These are phyloP conservation scores for Saccharomycopsis phalli DNA, from an alignment of 1,139 yeast genomes.

Conservation along the genomic window DNA sequence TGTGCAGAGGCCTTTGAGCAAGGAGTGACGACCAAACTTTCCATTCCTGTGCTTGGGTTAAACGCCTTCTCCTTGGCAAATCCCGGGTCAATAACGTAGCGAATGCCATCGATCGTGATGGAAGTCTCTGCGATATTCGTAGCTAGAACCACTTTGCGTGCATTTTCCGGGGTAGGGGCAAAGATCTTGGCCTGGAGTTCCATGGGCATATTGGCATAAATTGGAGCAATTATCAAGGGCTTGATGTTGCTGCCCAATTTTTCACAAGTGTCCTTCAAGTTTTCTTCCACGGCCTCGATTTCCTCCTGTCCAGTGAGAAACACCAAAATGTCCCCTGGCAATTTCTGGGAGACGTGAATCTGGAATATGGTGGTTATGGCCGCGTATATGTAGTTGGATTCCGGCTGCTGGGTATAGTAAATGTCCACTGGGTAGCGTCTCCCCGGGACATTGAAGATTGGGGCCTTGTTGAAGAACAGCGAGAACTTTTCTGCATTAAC, in stretches of 20 bases:
- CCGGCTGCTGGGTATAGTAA: constrained; percentile 79
- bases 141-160: constrained; percentile 84
- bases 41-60: constrained; percentile 84
- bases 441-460: constrained; percentile 84
- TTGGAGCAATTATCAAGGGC: constrained; percentile 69
- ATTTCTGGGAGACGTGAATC: constrained; percentile 63
- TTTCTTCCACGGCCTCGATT: constrained; percentile 74
- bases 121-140: constrained; percentile 97
- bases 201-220: constrained; percentile 86
- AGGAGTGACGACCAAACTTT: constrained; percentile 72
- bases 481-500: constrained; percentile 84
- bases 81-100: constrained; percentile 86
- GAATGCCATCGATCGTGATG: constrained; percentile 86
- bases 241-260: constrained; percentile 56
- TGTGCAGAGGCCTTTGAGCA: constrained; percentile 93
- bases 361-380: constrained; percentile 78
- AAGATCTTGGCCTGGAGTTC: constrained; percentile 76
- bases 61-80: constrained; percentile 81
- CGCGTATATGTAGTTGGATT: constrained; percentile 82
- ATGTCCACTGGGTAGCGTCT: constrained; percentile 83
- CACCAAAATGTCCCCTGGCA: constrained; percentile 79
- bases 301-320: constrained; percentile 94
- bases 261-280: constrained; percentile 51
- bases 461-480: constrained; percentile 69
- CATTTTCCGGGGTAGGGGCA: constrained; percentile 73